Evolutionary conservation across 2,329 filamentous ascomycete species (phyloP).

Genomic region (Penicillium paneum): DNA sequence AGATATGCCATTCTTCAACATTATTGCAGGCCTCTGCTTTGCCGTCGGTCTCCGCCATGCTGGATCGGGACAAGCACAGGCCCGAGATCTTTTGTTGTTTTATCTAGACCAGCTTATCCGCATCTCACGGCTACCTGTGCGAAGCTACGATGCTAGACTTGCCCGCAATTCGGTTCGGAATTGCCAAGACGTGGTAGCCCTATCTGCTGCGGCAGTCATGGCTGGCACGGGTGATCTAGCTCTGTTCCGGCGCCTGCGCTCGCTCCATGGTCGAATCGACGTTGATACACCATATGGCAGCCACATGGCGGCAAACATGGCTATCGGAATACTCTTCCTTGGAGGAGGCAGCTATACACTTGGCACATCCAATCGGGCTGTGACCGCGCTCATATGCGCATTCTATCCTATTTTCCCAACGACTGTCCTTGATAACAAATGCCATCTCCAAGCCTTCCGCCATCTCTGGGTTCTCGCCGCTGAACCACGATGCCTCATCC

Average conservation of each 20-base stretch:
- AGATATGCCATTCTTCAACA: slow-evolving; percentile 90
- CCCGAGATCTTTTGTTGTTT: slow-evolving; percentile 75
- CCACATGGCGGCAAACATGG: slow-evolving; percentile 87
- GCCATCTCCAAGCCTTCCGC: slow-evolving; percentile 91
- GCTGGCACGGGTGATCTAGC: slow-evolving; percentile 87
- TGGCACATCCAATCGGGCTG: slow-evolving; percentile 79
- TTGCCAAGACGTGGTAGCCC: slow-evolving; percentile 82
- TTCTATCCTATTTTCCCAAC: slow-evolving; percentile 94
- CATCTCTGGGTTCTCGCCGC: slow-evolving; percentile 96
- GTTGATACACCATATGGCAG: slow-evolving; percentile 85
- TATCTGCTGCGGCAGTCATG: slow-evolving; percentile 87
- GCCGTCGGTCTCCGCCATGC: slow-evolving; percentile 69
- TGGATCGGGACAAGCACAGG: slow-evolving; percentile 65
- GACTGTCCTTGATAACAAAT: slow-evolving; percentile 86
- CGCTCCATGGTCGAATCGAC: slow-evolving; percentile 83
- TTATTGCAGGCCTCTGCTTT: slow-evolving; percentile 84
- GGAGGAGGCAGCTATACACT: slow-evolving; percentile 92
- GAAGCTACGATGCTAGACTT: slow-evolving; percentile 77
- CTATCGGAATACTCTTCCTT: slow-evolving; percentile 84
- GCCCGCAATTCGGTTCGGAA: slow-evolving; percentile 79
- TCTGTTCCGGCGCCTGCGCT: slow-evolving; percentile 79
- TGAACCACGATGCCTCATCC: slow-evolving; percentile 82
- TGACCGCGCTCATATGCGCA: slow-evolving; percentile 79
- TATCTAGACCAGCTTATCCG: slow-evolving; percentile 86
- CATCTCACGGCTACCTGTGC: slow-evolving; percentile 62